A percentile compares a stretch with the other conserved stretches of the same genome.
Conservation (phyloP, 148 eudicot genomes). For the Silene latifolia region DNA sequence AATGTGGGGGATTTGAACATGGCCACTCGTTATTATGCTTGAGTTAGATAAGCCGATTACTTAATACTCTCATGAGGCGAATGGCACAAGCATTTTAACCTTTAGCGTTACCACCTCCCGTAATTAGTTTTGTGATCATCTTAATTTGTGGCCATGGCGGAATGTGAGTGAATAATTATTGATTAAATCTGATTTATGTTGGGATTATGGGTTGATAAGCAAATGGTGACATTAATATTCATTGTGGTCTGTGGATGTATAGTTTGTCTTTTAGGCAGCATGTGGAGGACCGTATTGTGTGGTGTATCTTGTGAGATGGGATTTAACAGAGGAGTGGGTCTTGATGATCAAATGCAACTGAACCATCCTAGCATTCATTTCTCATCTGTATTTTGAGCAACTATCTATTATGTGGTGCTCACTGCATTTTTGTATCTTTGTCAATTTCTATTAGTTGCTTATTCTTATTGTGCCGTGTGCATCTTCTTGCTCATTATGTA, state of each 20-base stretch:
- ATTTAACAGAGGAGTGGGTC: not conserved
- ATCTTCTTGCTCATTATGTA: not conserved
- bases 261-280: slow-evolving; percentile 10
- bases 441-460: slow-evolving; percentile 6
- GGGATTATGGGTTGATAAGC: not conserved
- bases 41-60: too few relatives aligned
- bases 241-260: slow-evolving; percentile 6
- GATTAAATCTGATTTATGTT: not conserved
- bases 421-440: slow-evolving; percentile 6
- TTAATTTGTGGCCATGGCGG: too few relatives aligned
- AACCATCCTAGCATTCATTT: slow-evolving; percentile 11
- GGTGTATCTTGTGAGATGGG: slow-evolving; percentile 5
- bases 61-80: too few relatives aligned
- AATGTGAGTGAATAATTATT: not conserved
- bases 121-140: too few relatives aligned
- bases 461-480: not conserved
- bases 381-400: slow-evolving; percentile 14
- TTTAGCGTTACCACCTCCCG: too few relatives aligned
- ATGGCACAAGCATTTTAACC: too few relatives aligned
- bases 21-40: too few relatives aligned
- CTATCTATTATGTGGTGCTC: slow-evolving; percentile 8
- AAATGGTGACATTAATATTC: not conserved
- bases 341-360: slow-evolving; percentile 8
- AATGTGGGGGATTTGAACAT: not conserved
- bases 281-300: slow-evolving; percentile 23